These are phyloP conservation scores for Leptosphaerulina australis DNA, from an alignment of 2,329 filamentous ascomycete genomes.

Conservation along the genomic window DNA sequence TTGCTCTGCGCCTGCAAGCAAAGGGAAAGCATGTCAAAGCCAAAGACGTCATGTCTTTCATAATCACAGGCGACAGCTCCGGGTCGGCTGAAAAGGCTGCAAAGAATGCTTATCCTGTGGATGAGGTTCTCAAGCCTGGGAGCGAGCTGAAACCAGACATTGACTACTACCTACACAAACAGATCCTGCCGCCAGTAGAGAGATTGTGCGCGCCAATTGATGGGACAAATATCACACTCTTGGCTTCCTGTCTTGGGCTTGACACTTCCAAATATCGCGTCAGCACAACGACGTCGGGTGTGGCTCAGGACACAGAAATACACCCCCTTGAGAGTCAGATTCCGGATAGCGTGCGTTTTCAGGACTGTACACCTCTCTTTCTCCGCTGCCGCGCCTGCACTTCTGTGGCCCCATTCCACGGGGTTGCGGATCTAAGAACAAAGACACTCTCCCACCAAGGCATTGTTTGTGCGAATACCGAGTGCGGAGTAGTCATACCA, in stretches of 20 bases:
- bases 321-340: constrained; percentile 94
- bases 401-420: constrained; percentile 73
- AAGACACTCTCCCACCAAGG: constrained; percentile 71
- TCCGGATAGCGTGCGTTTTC: constrained; percentile 87
- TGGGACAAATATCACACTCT: constrained; percentile 85
- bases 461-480: constrained; percentile 68
- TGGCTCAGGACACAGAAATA: constrained; percentile 58
- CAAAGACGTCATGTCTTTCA: constrained; percentile 95
- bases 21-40: constrained; percentile 87
- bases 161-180: constrained; percentile 98
- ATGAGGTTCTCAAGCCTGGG: constrained; percentile 80
- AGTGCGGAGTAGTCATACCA: constrained; percentile 69
- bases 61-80: constrained; percentile 76
- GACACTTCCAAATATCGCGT: constrained; percentile 87
- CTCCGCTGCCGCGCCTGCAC: constrained; percentile 86
- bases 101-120: constrained; percentile 85
- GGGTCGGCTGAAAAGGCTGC: constrained; percentile 72
- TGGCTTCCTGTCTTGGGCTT: constrained; percentile 92
- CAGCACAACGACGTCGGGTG: constrained; percentile 62
- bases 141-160: constrained; percentile 81
- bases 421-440: constrained; percentile 58
- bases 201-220: constrained; percentile 95
- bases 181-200: constrained; percentile 97
- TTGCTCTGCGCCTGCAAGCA: constrained; percentile 85
- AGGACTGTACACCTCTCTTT: constrained; percentile 74